phyloP scores from a whole-genome alignment of 306 rosid species.

The Dalbergia cochinchinensis region DNA sequence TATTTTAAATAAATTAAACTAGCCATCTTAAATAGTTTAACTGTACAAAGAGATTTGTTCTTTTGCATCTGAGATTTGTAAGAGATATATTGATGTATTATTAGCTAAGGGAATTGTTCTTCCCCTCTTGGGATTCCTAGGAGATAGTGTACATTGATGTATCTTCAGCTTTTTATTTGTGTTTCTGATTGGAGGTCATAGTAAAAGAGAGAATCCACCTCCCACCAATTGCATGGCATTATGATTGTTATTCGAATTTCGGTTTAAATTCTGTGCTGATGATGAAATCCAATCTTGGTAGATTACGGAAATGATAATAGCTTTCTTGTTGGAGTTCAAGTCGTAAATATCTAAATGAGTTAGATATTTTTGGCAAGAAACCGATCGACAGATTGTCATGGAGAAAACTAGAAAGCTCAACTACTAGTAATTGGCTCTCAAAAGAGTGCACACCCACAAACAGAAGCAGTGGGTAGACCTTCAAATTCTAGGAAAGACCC shows the following conservation, averaged over 20 bases:
- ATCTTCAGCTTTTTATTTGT: neutral
- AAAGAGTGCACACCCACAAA: neutral
- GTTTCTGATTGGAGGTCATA: neutral
- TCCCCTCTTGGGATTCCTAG: too few relatives aligned
- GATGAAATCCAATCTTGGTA: neutral
- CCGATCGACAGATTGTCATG: neutral
- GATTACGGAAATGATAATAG: neutral
- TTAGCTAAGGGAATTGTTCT: neutral
- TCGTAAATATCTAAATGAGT: conserved; percentile 19
- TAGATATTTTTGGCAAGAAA: conserved; percentile 4
- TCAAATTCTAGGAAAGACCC: neutral
- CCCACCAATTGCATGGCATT: neutral
- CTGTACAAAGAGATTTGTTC: conserved; percentile 34
- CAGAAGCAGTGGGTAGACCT: conserved; percentile 14
- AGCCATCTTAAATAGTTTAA: neutral
- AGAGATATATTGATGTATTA: neutral
- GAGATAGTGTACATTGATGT: neutral
- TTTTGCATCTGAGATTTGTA: conserved; percentile 10
- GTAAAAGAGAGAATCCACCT: conserved; percentile 1
- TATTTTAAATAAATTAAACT: neutral
- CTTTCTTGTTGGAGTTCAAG: neutral
- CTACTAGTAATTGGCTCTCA: too few relatives aligned
- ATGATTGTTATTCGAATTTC: neutral
- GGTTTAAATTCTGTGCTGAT: conserved; percentile 1
- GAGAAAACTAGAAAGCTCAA: neutral